Percentiles rank a stretch among this genome's conserved stretches.
Evolutionary conservation across 176 grass and related monocot species (phyloP).

Genomic region (Oryza brachyantha): DNA sequence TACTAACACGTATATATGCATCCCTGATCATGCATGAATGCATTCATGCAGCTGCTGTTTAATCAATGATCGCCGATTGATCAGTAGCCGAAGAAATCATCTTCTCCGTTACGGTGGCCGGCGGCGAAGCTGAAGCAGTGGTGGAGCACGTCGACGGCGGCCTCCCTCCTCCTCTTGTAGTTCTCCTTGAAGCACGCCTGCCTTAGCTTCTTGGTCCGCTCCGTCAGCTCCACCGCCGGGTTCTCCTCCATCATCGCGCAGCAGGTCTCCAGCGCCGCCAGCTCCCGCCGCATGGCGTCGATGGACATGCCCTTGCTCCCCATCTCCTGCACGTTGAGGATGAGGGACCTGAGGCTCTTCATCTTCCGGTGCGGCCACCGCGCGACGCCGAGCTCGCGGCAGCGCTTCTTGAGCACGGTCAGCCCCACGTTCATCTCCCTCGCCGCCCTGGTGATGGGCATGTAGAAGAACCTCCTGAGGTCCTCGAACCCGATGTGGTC

Average conservation of each 20-base stretch:
- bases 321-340: slow-evolving; percentile 77
- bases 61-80: no score
- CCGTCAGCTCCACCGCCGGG: slow-evolving; percentile 59
- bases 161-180: slow-evolving; percentile 65
- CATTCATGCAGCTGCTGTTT: not conserved
- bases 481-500: slow-evolving; percentile 62
- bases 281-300: slow-evolving; percentile 35
- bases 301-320: slow-evolving; percentile 35
- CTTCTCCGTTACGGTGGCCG: not conserved
- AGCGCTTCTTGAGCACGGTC: slow-evolving; percentile 92
- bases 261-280: slow-evolving; percentile 49
- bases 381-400: slow-evolving; percentile 73
- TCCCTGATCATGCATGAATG: no score
- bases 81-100: not conserved
- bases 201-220: slow-evolving; percentile 72
- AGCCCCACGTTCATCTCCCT: slow-evolving; percentile 80
- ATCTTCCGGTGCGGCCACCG: slow-evolving; percentile 95
- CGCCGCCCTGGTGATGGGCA: slow-evolving; percentile 82
- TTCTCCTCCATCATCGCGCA: slow-evolving; percentile 62
- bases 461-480: slow-evolving; percentile 65
- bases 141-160: slow-evolving; percentile 1
- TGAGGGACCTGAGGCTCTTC: slow-evolving; percentile 84
- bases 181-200: slow-evolving; percentile 89
- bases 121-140: not conserved
- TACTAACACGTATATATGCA: not conserved